A percentile compares a stretch with the other conserved stretches of the same genome.
Evolutionary conservation across 2,329 filamentous ascomycete genomes (phyloP).

Genomic region (Myriosclerotinia curreyana): DNA sequence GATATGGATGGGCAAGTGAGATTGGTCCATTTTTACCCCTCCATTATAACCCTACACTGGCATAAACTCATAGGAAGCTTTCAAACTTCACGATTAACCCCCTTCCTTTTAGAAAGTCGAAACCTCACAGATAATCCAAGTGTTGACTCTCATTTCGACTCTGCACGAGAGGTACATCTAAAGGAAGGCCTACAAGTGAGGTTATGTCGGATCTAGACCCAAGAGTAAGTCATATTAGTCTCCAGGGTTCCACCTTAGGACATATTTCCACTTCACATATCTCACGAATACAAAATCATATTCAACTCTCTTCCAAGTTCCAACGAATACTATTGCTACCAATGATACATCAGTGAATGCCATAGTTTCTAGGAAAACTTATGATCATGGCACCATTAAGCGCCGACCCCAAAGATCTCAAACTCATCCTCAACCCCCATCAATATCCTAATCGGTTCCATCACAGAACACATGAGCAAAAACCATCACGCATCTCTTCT

Average conservation of each 20-base stretch:
- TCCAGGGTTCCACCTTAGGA: neutral
- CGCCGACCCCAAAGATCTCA: conserved; percentile 33
- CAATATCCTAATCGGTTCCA: conserved; percentile 50
- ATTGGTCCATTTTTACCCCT: conserved; percentile 5
- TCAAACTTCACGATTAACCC: neutral
- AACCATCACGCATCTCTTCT: conserved; percentile 46
- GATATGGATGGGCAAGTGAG: neutral
- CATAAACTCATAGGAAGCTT: neutral
- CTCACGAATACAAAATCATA: neutral
- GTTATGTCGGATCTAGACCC: neutral
- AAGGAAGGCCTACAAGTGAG: neutral
- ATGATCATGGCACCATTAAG: conserved; percentile 30
- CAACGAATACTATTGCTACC: neutral
- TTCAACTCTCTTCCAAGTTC: too few relatives aligned
- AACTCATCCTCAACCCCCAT: conserved; percentile 53
- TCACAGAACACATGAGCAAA: conserved; percentile 54
- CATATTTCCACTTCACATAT: neutral
- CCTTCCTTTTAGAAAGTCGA: neutral
- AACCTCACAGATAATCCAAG: too few relatives aligned
- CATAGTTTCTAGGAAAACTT: neutral
- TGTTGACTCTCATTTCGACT: neutral
- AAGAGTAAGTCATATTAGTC: neutral
- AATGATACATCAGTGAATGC: neutral
- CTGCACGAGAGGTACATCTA: neutral
- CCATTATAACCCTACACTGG: neutral